Conservation (phyloP, 169 alveolate genomes). For the Plasmodium malariae region DNA sequence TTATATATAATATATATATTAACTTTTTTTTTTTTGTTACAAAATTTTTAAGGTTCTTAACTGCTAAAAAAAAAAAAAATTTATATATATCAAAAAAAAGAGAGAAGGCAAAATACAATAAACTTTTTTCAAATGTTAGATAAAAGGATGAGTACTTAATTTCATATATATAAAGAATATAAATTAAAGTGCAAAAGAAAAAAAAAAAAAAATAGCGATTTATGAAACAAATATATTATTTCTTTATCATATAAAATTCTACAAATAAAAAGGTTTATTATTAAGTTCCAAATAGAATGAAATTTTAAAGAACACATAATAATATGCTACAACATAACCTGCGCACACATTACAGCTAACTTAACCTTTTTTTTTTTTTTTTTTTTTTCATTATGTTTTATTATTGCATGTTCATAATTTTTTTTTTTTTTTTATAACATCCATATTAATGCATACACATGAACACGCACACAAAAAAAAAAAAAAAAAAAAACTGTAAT, state of each 20-base stretch:
- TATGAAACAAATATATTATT: conserved; percentile 5
- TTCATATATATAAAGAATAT: background rate
- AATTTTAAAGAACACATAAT: conserved; percentile 9
- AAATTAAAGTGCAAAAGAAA: conserved; percentile 43
- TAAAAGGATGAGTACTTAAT: background rate
- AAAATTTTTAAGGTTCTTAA: background rate
- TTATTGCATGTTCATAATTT: conserved; percentile 54
- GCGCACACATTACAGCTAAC: conserved; percentile 69
- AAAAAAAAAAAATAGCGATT: conserved; percentile 37
- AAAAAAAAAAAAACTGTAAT: background rate
- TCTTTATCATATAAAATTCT: conserved; percentile 12
- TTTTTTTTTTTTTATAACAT: conserved; percentile 11
- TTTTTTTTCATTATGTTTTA: conserved; percentile 26
- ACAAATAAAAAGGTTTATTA: conserved; percentile 22
- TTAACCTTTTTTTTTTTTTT: conserved; percentile 24
- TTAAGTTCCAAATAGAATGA: conserved; percentile 17
- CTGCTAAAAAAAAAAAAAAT: conserved; percentile 9
- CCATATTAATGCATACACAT: conserved; percentile 19
- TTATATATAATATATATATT: too few relatives aligned
- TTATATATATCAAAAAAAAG: conserved; percentile 22
- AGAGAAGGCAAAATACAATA: conserved; percentile 19
- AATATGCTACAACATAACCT: conserved; percentile 3
- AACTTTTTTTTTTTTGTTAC: conserved; percentile 26
- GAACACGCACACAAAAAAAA: background rate
- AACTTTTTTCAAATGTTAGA: conserved; percentile 25